Evolutionary conservation across 2,329 filamentous ascomycete species (phyloP), one percentile per base, ranked within the genome.

Genomic region (Trichoderma hamatum): DNA sequence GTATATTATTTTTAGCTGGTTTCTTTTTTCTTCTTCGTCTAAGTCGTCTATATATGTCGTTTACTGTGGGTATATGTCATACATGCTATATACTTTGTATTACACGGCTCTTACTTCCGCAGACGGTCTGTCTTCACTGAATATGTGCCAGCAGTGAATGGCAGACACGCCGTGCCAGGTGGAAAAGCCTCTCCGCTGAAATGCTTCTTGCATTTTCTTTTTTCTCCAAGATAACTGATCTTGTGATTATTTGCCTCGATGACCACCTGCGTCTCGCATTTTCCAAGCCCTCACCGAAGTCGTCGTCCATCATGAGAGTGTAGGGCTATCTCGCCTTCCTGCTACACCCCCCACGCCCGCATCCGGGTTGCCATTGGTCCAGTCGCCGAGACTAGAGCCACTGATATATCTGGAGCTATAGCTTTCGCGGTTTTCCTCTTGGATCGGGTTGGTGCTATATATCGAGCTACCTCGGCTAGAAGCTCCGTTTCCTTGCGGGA

Each of bases 281-380:
- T 36, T 34, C 51, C 36, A 43, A 46, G 54, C 13, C 30, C 19
- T n/a, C 64, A 28, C 34, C 24, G 46, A 58, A 26, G 32, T 59
- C 65, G 32, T 59, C 65, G 21, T 49, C 49, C n/a, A 16, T 63
- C 19, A 28, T 69, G 58, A 63, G 36, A 66, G 21, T 6, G 71
- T 72, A 16, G 74, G 74, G 69, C 76, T 76, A 56, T 77, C 77
- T 74, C 75, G 74, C 61, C 79, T 71, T 54, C 70, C 68, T 70
- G 54, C 3, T 28, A 16, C 28, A 3, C n/a, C 36, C 30, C 74
- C 76, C 3, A 74, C 79, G 0, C 82, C 85, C 1, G 88, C 79
- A 71, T 88, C 85, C 2, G 85, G 85, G 0, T 85, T 85, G 0
- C 85, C 85, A 67, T 86, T 85, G 66, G 83, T 84, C 74, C 75